Base-by-base conservation (phyloP, 345 rosid genomes). In the Anacardium occidentale region DNA sequence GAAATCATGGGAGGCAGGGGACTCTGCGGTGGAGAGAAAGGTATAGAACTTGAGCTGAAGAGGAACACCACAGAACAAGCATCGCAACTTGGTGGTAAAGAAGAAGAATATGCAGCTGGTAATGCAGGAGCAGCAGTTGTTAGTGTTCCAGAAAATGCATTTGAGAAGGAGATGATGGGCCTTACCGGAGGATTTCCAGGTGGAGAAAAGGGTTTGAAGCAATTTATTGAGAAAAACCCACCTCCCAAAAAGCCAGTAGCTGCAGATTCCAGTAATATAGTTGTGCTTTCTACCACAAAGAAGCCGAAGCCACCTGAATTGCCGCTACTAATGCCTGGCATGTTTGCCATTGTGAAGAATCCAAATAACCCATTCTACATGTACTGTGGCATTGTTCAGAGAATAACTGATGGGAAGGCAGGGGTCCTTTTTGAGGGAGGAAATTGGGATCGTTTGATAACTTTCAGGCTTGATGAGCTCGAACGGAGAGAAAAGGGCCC, bases 341-440 rank as follows among this genome's bases (percentile, higher is more conserved):
- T 92, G 99, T 86, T 89, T 2, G 97, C 91, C 40, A 77, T 92
- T 42, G 97, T 90, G 47, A 89, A 86, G 83, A 90, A 90, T 78
- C 84, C 85, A 0, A 90, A 90, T 79, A 89, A 76, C 64, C 99
- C 97, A 0, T 92, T 75, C 64, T 86, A 90, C 83, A 90, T 85
- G 98, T 92, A 90, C 73, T 87, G 94, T 42, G 96, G 96, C 74
- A 88, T 95, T 57, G 97, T 92, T 68, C 99, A 92, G 83, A 77
- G 98, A 62, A 94, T 94, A 75, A 89, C 97, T 0, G 98, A 94
- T 75, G 98, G 96, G 5, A 92, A 88, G 77, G 97, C 96, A 1
- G 98, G 96, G 51, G 96, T 94, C 15, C 78, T 90, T 69, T 87
- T 94, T 5, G 97, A 92, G 79, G 97, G 99, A 77, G 96, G 99